These are phyloP conservation scores for Effrenium voratum DNA, from an alignment of 73 alveolate genomes.

Conservation along the genomic window DNA sequence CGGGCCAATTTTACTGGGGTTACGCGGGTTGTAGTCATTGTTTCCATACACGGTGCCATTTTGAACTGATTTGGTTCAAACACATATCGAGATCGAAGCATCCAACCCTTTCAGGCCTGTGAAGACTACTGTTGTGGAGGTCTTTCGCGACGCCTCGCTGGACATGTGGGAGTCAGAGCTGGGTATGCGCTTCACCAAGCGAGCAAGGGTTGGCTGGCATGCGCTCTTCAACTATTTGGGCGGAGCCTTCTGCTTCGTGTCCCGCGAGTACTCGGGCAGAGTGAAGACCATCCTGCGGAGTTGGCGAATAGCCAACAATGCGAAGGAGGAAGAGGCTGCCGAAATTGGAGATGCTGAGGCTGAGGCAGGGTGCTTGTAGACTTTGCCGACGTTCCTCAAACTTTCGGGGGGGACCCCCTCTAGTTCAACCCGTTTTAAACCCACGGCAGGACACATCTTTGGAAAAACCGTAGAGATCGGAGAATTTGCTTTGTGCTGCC, in stretches of 20 bases:
- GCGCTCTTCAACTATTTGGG: conserved; percentile 57
- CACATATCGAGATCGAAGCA: conserved; percentile 31
- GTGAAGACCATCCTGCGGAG: conserved; percentile 29
- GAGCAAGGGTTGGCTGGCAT: conserved; percentile 28
- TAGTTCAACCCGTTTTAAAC: too few species aligned
- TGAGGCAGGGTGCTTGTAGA: background rate
- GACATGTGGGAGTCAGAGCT: conserved; percentile 72
- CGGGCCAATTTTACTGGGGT: background rate
- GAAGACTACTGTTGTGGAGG: conserved; percentile 40
- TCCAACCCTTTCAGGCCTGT: too few species aligned
- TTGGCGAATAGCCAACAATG: conserved; percentile 68
- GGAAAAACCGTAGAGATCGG: too few species aligned
- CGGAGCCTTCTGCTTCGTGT: conserved; percentile 77
- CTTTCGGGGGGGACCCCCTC: too few species aligned
- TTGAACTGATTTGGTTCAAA: background rate
- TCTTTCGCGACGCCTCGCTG: conserved; percentile 48
- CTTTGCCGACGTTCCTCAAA: too few species aligned
- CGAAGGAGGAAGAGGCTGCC: background rate
- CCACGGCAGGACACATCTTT: too few species aligned
- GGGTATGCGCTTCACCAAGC: background rate
- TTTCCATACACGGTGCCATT: background rate
- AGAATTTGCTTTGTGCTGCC: too few species aligned
- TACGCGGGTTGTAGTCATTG: background rate
- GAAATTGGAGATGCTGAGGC: background rate
- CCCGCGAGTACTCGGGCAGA: conserved; percentile 44